A percentile compares a stretch with the other conserved stretches of the same genome.
phyloP scores from a whole-genome alignment of 2,329 filamentous ascomycete genomes.

The Coniochaeta pulveracea region DNA sequence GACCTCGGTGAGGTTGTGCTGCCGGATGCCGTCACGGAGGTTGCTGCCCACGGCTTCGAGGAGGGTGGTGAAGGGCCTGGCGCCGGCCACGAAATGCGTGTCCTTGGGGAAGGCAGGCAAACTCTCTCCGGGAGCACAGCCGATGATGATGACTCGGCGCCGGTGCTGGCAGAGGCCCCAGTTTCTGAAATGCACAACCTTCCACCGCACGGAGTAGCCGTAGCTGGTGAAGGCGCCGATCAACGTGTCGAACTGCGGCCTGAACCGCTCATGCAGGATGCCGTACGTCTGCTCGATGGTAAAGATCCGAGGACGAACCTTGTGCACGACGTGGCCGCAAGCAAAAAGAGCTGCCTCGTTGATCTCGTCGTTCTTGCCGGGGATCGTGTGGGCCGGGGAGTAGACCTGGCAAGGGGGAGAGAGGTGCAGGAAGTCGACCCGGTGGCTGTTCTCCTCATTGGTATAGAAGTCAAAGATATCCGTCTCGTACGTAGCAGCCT shows the following conservation, averaged over 20 bases:
- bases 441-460: slow-evolving; percentile 14
- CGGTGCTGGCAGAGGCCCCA: slow-evolving; percentile 40
- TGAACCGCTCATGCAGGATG: slow-evolving; percentile 41
- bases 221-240: slow-evolving; percentile 52
- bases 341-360: slow-evolving; percentile 52
- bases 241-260: slow-evolving; percentile 44
- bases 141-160: slow-evolving; percentile 44
- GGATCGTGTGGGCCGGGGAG: slow-evolving; percentile 57
- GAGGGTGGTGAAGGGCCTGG: slow-evolving; percentile 31
- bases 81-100: slow-evolving; percentile 42
- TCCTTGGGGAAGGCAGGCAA: slow-evolving; percentile 54
- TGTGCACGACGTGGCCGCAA: slow-evolving; percentile 42
- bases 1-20: slow-evolving; percentile 25
- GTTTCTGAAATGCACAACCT: slow-evolving; percentile 37
- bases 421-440: slow-evolving; percentile 60
- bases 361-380: slow-evolving; percentile 46
- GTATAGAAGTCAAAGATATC: slow-evolving; percentile 38
- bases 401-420: slow-evolving; percentile 71
- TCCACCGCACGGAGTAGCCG: slow-evolving; percentile 63
- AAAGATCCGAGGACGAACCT: slow-evolving; percentile 52
- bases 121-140: slow-evolving; percentile 54
- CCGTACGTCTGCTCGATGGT: slow-evolving; percentile 75
- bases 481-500: slow-evolving; percentile 33
- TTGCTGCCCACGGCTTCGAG: slow-evolving; percentile 25
- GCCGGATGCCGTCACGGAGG: slow-evolving; percentile 17